A percentile compares a stretch with the other conserved stretches of the same genome.
Evolutionary conservation across 169 alveolate species (phyloP).

Genomic region (Plasmodium adleri): DNA sequence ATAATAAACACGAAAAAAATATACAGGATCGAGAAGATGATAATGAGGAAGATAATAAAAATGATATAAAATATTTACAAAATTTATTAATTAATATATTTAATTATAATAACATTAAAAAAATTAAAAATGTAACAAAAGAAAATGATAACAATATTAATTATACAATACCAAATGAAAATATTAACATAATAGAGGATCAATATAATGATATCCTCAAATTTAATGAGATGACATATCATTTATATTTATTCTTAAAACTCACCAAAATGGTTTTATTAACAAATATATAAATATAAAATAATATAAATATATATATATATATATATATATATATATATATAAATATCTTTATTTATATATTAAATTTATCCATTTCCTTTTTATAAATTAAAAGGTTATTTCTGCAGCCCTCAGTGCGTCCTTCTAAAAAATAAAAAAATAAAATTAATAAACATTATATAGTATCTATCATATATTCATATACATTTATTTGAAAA

Average conservation of each 20-base stretch:
- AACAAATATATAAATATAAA: conserved; percentile 17
- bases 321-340: conserved; percentile 8
- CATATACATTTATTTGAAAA: neutral
- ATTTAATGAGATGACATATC: conserved; percentile 21
- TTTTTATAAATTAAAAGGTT: conserved; percentile 15
- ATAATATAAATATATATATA: neutral
- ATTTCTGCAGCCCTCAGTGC: conserved; percentile 75
- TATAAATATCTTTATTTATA: neutral
- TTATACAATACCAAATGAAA: conserved; percentile 5
- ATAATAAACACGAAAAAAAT: conserved; percentile 14
- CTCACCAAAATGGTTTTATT: conserved; percentile 39
- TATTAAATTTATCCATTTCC: neutral
- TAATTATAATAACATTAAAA: conserved; percentile 33
- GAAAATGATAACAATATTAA: conserved; percentile 62
- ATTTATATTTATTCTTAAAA: conserved; percentile 39
- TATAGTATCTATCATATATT: neutral
- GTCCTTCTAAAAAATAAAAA: conserved; percentile 49
- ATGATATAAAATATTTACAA: conserved; percentile 25
- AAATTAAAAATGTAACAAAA: conserved; percentile 38
- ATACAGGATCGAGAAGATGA: neutral
- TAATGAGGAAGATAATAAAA: conserved; percentile 56
- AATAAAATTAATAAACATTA: neutral
- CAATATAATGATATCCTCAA: conserved; percentile 55
- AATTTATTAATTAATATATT: conserved; percentile 41
- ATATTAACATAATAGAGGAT: neutral